phyloP scores from a whole-genome alignment of 768 basidiomycete species.

The Porpolomopsis calyptriformis region DNA sequence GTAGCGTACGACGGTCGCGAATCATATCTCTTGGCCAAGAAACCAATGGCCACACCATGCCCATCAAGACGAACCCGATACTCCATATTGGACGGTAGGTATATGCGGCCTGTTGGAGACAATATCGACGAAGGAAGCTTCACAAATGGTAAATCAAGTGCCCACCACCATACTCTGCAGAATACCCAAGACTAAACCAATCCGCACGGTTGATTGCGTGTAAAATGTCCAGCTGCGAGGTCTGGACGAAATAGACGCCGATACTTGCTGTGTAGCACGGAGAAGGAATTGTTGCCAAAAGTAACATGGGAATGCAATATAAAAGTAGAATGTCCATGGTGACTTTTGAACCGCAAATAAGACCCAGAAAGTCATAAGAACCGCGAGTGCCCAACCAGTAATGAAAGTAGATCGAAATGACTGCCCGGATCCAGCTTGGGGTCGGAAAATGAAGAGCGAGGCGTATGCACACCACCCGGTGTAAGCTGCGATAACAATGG shows the following conservation, averaged over 20 bases:
- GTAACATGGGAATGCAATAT: constrained; percentile 63
- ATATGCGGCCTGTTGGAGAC: constrained; percentile 48
- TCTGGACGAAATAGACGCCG: constrained; percentile 1
- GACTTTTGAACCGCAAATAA: constrained; percentile 54
- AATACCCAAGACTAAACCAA: constrained; percentile 27
- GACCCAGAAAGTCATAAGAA: constrained; percentile 30
- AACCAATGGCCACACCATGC: constrained; percentile 51
- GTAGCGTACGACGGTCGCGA: constrained; percentile 16
- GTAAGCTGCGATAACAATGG: constrained; percentile 63
- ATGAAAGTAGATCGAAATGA: constrained; percentile 6
- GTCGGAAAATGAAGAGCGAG: constrained; percentile 45
- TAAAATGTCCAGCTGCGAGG: neutral
- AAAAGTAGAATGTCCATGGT: constrained; percentile 66
- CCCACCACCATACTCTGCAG: constrained; percentile 69
- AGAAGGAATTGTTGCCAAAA: constrained; percentile 57
- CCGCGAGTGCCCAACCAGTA: constrained; percentile 14
- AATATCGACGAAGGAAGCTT: neutral
- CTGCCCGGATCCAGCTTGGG: constrained; percentile 16
- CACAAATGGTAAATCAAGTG: constrained; percentile 8
- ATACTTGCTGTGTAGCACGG: constrained; percentile 16
- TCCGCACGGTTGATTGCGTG: constrained; percentile 16
- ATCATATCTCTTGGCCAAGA: constrained; percentile 34
- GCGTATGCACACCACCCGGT: constrained; percentile 68
- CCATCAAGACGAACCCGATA: constrained; percentile 48
- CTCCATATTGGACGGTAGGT: constrained; percentile 65